phyloP scores from a whole-genome alignment of 2,329 filamentous ascomycete genomes.

The Diaporthe ampelina region DNA sequence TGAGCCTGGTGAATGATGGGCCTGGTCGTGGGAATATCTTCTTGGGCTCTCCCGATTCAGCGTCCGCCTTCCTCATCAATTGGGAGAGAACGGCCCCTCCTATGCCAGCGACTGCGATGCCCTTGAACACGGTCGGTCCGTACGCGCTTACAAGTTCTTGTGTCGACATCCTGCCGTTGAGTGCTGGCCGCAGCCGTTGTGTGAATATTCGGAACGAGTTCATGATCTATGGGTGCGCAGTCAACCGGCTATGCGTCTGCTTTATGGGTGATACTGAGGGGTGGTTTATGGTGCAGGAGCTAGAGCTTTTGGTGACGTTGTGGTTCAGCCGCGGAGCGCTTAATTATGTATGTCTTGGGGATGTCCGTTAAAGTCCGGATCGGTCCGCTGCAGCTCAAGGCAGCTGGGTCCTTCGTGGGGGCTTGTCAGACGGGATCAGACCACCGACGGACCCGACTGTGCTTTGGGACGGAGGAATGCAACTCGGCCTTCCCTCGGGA shows the following conservation, averaged over 20 bases:
- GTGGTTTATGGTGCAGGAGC: background rate
- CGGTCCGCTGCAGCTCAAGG: constrained; percentile 21
- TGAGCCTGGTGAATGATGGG: constrained; percentile 60
- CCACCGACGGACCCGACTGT: constrained; percentile 10
- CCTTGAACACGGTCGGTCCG: constrained; percentile 35
- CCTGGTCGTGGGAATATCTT: constrained; percentile 46
- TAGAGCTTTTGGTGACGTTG: background rate
- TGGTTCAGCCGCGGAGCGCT: background rate
- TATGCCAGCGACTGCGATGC: constrained; percentile 34
- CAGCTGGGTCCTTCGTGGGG: background rate
- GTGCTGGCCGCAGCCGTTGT: constrained; percentile 34
- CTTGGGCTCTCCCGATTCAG: constrained; percentile 19
- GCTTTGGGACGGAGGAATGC: background rate
- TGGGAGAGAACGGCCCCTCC: constrained; percentile 36
- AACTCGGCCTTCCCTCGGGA: constrained; percentile 26
- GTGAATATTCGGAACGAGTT: constrained; percentile 37
- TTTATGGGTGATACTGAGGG: constrained; percentile 4
- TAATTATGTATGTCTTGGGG: constrained; percentile 40
- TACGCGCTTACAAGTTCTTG: constrained; percentile 34
- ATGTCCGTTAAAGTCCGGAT: constrained; percentile 42
- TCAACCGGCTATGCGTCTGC: background rate
- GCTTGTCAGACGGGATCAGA: background rate
- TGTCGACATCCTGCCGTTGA: constrained; percentile 33
- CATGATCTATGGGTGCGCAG: constrained; percentile 10
- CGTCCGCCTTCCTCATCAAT: constrained; percentile 33